Evolutionary conservation across 192 early-diverging fungal species (phyloP), one percentile per base, ranked within the genome.

Genomic region (Backusella mclennaniae): DNA sequence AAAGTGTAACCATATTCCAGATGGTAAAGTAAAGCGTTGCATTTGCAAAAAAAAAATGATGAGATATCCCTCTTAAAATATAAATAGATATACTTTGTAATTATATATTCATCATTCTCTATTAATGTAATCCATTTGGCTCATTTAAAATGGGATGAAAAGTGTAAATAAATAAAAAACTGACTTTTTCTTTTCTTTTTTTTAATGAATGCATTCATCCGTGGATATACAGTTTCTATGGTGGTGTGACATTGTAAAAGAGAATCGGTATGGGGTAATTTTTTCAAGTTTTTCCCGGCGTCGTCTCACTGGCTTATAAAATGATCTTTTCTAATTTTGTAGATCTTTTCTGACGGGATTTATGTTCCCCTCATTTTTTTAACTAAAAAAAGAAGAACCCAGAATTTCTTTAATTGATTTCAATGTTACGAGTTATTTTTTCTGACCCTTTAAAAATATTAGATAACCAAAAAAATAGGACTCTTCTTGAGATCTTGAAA

Each of bases 381-480:
- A 19, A 6, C 26, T 12, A 63, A 63, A 63, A 23, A 63, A 26
- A 11, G 56, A 59, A 59, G 26, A 29, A 5, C 2, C 0, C 26
- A 29, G 7, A 11, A 26, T 26, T 59, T 26, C 11, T 4, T 44
- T 44, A 15, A 44, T 44, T 17, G 42, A 44, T 17, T 3, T 59
- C 21, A 26, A 26, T 63, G 21, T 63, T 63, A 63, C 11, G 15
- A 29, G 14, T 1, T 29, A 29, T 63, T 29, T 29, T 53, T 14
- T 63, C 56, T 49, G 56, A 63, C 56, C 56, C 56, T 63, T 29
- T 63, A 23, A 63, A 63, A 63, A 63, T 63, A 63, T 63, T 63
- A 63, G 56, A 63, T 63, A 63, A 63, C 26, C 53, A 56, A 11
- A 63, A 29, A 63, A 29, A 7, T n/a, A 49, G 19, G 0, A 5